These are phyloP conservation scores for Aureobasidium uvarum DNA, from an alignment of 2,329 filamentous ascomycete species.

Conservation along the genomic window DNA sequence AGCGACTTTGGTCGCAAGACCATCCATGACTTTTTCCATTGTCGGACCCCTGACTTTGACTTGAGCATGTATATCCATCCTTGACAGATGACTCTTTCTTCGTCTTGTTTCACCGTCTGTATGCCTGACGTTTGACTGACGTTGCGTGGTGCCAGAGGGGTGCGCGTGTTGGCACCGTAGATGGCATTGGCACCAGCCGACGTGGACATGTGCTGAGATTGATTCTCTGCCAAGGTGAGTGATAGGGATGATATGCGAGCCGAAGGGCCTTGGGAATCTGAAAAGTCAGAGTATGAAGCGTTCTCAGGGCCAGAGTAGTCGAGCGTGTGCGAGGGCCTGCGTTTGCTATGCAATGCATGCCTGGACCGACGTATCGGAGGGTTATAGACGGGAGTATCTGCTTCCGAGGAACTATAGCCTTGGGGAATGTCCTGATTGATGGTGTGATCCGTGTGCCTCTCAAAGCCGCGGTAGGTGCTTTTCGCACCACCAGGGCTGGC, in stretches of 20 bases:
- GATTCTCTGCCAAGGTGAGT: slow-evolving; percentile 30
- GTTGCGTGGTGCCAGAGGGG: slow-evolving; percentile 48
- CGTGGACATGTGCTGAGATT: slow-evolving; percentile 32
- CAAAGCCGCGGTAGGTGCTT: slow-evolving; percentile 48
- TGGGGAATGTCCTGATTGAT: slow-evolving; percentile 20
- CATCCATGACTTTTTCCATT: slow-evolving; percentile 95
- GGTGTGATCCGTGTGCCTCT: slow-evolving; percentile 34
- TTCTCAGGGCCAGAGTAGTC: slow-evolving; percentile 65
- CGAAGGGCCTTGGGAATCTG: slow-evolving; percentile 43
- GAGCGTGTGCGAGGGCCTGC: slow-evolving; percentile 59
- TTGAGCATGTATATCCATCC: slow-evolving; percentile 84
- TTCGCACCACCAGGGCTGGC: slow-evolving; percentile 62
- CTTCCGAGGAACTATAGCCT: slow-evolving; percentile 50
- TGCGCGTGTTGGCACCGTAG: slow-evolving; percentile 34
- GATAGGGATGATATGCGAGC: slow-evolving; percentile 39
- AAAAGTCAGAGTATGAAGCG: slow-evolving; percentile 83
- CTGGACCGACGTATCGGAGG: slow-evolving; percentile 22
- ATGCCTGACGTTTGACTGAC: slow-evolving; percentile 61
- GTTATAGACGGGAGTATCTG: slow-evolving; percentile 34
- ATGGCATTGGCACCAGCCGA: slow-evolving; percentile 37
- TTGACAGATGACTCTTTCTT: slow-evolving; percentile 90
- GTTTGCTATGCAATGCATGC: slow-evolving; percentile 34
- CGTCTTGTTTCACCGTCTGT: slow-evolving; percentile 58
- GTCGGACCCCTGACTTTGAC: slow-evolving; percentile 75
- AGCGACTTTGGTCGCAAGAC: slow-evolving; percentile 83